phyloP scores from a whole-genome alignment of 1,284 basidiomycete species.

The Sparassis latifolia region DNA sequence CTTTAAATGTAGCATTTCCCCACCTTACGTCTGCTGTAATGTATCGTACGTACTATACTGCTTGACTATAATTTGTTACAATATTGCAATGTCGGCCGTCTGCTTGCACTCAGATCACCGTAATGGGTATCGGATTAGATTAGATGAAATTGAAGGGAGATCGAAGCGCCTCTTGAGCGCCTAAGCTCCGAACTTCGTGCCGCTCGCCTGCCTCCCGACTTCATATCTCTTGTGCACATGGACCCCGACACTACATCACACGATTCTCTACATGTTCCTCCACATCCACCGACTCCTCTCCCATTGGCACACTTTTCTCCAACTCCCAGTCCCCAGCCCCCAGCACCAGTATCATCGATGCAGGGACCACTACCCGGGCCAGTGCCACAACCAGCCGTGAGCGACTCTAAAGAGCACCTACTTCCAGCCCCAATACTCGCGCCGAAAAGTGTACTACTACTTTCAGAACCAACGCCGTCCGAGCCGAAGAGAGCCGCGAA shows the following conservation, averaged over 20 bases:
- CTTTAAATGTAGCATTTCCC: too few species aligned
- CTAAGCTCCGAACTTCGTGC: too few species aligned
- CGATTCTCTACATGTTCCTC: conserved; percentile 1
- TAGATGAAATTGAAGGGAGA: too few species aligned
- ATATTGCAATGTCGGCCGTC: too few species aligned
- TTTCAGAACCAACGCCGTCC: conserved; percentile 5
- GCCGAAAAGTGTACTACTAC: neutral
- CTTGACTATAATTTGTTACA: too few species aligned
- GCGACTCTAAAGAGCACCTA: neutral
- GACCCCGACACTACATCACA: neutral
- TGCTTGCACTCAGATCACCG: too few species aligned
- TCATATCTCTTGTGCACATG: conserved; percentile 1
- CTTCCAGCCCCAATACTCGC: neutral
- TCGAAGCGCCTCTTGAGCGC: too few species aligned
- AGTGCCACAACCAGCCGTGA: neutral
- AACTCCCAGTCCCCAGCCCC: neutral
- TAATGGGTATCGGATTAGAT: too few species aligned
- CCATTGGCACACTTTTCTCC: neutral
- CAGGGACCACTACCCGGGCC: neutral
- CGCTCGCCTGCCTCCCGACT: too few species aligned
- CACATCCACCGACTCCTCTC: neutral
- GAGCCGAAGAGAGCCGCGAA: conserved; percentile 4
- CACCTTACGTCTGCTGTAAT: too few species aligned
- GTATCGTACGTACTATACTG: too few species aligned
- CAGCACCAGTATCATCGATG: too few species aligned